Evolutionary conservation across 768 basidiomycete genomes (phyloP).

Genomic region (Jaapia argillacea): DNA sequence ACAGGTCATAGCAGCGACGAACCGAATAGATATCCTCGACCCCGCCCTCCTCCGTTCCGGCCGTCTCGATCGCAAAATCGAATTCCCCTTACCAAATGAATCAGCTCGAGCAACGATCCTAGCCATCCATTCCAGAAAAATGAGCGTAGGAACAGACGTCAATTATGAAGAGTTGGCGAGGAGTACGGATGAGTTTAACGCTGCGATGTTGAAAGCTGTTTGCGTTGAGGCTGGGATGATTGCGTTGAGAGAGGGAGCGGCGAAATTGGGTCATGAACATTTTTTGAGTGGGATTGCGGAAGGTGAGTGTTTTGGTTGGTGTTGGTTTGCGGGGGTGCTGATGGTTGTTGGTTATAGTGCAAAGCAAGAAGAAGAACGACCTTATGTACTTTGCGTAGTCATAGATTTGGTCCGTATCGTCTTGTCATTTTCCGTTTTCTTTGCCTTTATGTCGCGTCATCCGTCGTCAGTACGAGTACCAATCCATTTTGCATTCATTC

Average conservation of each 20-base stretch:
- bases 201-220: constrained; percentile 93
- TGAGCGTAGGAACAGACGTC: constrained; percentile 79
- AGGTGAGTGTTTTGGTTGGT: constrained; percentile 33
- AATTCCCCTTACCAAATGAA: constrained; percentile 95
- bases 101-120: constrained; percentile 93
- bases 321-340: constrained; percentile 3
- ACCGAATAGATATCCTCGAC: constrained; percentile 97
- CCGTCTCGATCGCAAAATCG: constrained; percentile 95
- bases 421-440: no score
- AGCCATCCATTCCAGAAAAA: constrained; percentile 95
- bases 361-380: constrained; percentile 99
- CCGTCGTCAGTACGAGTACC: no score
- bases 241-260: constrained; percentile 86
- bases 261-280: constrained; percentile 86
- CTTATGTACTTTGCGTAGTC: constrained; percentile 86
- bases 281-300: constrained; percentile 90
- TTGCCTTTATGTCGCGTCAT: no score
- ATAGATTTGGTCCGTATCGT: no score
- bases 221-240: constrained; percentile 99
- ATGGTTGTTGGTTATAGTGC: constrained; percentile 46
- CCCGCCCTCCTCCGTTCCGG: constrained; percentile 97
- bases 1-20: constrained; percentile 98
- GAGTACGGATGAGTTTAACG: constrained; percentile 98
- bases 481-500: no score
- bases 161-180: constrained; percentile 96